phyloP scores from a whole-genome alignment of 2,329 filamentous ascomycete species.

The Bipolaris sorokiniana region DNA sequence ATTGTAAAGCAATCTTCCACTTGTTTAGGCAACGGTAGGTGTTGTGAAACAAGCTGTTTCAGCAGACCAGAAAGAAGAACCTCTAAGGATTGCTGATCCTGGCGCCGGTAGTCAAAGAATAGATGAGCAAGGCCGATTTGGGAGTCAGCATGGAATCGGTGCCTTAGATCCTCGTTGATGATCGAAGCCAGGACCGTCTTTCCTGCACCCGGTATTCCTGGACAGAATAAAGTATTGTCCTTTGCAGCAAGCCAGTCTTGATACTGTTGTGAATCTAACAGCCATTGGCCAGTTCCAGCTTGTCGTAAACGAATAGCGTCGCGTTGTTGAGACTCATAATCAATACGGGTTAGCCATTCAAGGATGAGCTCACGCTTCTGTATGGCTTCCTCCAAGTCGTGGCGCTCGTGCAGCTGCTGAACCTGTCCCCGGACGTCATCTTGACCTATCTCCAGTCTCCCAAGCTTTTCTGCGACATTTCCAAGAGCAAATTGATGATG shows the following conservation, averaged over 20 bases:
- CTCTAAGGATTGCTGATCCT: constrained; percentile 29
- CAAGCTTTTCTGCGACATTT: background rate
- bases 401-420: background rate
- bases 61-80: constrained; percentile 39
- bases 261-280: constrained; percentile 19
- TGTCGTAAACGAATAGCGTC: constrained; percentile 20
- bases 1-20: background rate
- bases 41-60: constrained; percentile 43
- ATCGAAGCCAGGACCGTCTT: constrained; percentile 38
- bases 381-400: background rate
- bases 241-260: constrained; percentile 18
- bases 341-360: constrained; percentile 18
- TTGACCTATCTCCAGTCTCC: background rate
- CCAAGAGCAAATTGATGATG: background rate
- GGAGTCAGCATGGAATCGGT: background rate
- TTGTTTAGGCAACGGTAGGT: background rate
- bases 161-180: constrained; percentile 23
- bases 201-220: constrained; percentile 35
- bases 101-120: constrained; percentile 42
- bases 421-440: background rate
- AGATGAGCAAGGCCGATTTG: constrained; percentile 38
- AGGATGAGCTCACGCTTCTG: constrained; percentile 12
- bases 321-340: constrained; percentile 22
- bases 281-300: constrained; percentile 29
- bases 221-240: constrained; percentile 28